A percentile compares a stretch with the other conserved stretches of the same genome.
Conservation (phyloP, 768 basidiomycete genomes). For the Pisolithus sp. region DNA sequence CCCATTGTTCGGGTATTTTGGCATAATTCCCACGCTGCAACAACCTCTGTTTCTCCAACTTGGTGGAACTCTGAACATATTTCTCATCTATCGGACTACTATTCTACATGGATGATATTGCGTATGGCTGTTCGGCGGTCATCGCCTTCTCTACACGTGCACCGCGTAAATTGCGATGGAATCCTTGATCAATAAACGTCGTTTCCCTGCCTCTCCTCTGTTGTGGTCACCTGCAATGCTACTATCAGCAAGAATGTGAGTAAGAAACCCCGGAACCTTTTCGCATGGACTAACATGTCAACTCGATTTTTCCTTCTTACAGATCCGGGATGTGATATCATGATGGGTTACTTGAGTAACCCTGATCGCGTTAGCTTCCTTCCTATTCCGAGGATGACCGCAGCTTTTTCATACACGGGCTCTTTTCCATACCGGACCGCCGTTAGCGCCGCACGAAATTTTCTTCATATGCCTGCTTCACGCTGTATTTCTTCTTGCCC, state of each 20-base stretch:
- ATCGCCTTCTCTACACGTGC: slow-evolving; percentile 16
- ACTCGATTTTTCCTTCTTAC: not conserved
- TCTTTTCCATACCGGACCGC: not conserved
- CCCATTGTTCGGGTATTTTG: slow-evolving; percentile 1
- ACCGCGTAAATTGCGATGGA: slow-evolving; percentile 23
- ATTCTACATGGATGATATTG: not conserved
- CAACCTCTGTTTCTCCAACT: not conserved
- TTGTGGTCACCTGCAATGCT: slow-evolving; percentile 34
- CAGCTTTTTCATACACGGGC: not conserved
- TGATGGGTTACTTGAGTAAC: slow-evolving; percentile 17
- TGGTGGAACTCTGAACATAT: not conserved
- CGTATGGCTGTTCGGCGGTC: not conserved
- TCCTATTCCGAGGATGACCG: not conserved
- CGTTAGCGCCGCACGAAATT: not conserved
- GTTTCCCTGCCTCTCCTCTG: not conserved
- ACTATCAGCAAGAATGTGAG: slow-evolving; percentile 69
- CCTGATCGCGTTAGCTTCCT: not conserved
- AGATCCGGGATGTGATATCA: slow-evolving; percentile 51
- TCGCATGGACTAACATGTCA: slow-evolving; percentile 2
- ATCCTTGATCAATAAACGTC: slow-evolving; percentile 13
- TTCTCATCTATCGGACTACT: not conserved
- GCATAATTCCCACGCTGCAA: not conserved
- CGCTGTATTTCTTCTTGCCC: not conserved
- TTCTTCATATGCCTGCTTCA: not conserved
- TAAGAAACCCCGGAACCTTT: slow-evolving; percentile 16